Evolutionary conservation across 1,139 yeast genomes (phyloP).

Genomic region (Debaryomyces coudertii): DNA sequence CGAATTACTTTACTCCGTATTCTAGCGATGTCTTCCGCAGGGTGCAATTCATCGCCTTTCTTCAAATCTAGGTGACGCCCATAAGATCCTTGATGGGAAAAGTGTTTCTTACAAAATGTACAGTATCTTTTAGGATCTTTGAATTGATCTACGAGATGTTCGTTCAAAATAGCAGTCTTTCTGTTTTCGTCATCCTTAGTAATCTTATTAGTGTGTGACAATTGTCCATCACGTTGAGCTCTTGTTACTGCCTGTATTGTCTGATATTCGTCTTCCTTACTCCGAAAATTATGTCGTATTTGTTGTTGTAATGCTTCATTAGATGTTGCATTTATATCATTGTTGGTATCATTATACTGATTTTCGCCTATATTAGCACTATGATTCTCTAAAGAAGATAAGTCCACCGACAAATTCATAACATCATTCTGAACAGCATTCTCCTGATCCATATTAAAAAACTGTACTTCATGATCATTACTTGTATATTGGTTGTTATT

Average conservation of each 20-base stretch:
- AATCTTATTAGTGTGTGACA: not conserved
- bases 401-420: conserved; percentile 9
- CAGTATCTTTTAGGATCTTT: conserved; percentile 13
- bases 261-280: conserved; percentile 1
- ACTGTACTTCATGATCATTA: conserved; percentile 10
- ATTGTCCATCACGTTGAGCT: not conserved
- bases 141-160: not conserved
- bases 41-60: conserved; percentile 25
- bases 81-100: conserved; percentile 22
- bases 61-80: conserved; percentile 24
- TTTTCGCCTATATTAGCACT: conserved; percentile 1
- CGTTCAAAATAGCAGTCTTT: not conserved
- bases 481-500: conserved; percentile 5
- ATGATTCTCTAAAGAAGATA: conserved; percentile 8
- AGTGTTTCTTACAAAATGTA: conserved; percentile 21
- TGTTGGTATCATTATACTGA: conserved; percentile 3
- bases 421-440: conserved; percentile 7
- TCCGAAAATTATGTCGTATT: conserved; percentile 1
- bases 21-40: conserved; percentile 18
- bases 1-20: conserved; percentile 17
- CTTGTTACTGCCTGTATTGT: conserved; percentile 1
- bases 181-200: not conserved
- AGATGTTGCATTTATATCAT: not conserved
- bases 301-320: conserved; percentile 1
- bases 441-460: conserved; percentile 9